Percentiles rank a stretch among this genome's conserved stretches.
Evolutionary conservation across 345 rosid species (phyloP).

Genomic region (Gossypium herbaceum): DNA sequence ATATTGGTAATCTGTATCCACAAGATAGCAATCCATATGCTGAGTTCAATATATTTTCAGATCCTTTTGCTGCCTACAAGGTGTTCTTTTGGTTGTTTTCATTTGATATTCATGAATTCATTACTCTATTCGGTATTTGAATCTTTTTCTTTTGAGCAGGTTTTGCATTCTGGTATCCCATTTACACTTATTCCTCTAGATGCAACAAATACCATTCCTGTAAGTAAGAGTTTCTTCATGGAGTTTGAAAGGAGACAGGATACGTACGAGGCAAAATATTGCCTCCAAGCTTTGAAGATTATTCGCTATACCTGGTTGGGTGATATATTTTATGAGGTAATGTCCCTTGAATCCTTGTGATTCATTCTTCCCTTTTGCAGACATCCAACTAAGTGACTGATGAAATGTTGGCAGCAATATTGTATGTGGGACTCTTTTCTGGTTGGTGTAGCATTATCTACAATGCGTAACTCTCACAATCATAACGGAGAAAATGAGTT

Average conservation of each 20-base stretch:
- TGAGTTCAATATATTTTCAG: constrained; percentile 76
- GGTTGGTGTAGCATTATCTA: constrained; percentile 73
- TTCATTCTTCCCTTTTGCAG: not conserved
- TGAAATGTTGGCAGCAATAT: constrained; percentile 51
- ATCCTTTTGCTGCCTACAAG: constrained; percentile 93
- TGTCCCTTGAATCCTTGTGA: not conserved
- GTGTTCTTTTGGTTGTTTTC: constrained; percentile 21
- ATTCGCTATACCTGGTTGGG: constrained; percentile 68
- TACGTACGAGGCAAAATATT: constrained; percentile 76
- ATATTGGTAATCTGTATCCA: constrained; percentile 68
- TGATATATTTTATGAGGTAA: constrained; percentile 55
- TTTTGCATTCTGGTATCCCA: constrained; percentile 80
- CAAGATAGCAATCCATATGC: constrained; percentile 74
- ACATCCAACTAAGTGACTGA: not conserved
- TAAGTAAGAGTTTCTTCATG: constrained; percentile 45
- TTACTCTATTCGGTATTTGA: not conserved
- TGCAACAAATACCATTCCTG: constrained; percentile 87
- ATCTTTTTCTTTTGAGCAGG: constrained; percentile 32
- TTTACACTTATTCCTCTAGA: constrained; percentile 77
- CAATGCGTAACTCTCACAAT: constrained; percentile 41
- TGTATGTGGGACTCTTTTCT: constrained; percentile 95
- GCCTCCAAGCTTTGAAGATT: constrained; percentile 69
- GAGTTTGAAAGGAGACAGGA: constrained; percentile 53
- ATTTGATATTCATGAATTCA: not conserved
- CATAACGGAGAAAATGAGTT: constrained; percentile 58